A percentile compares a stretch with the other conserved stretches of the same genome.
Conservation (phyloP, 1,139 yeast genomes). For the Trichomonascaceae sp. region DNA sequence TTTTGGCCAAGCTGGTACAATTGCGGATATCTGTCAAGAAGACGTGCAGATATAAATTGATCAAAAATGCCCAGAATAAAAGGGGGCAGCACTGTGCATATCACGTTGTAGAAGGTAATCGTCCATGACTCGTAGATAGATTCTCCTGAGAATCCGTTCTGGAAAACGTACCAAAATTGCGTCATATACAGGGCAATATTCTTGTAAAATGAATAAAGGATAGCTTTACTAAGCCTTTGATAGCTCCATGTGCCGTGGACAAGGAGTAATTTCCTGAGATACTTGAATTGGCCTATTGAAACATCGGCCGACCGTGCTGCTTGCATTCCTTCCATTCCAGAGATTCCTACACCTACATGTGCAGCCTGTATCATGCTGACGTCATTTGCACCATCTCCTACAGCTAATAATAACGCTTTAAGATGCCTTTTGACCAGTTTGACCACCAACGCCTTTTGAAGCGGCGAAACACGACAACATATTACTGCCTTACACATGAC, state of each 20-base stretch:
- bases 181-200: constrained; percentile 94
- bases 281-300: constrained; percentile 93
- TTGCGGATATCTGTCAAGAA: constrained; percentile 88
- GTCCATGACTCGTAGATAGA: constrained; percentile 98
- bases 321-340: constrained; percentile 99
- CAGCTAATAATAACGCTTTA: constrained; percentile 74
- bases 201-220: constrained; percentile 90
- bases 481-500: constrained; percentile 88
- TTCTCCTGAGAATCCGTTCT: constrained; percentile 91
- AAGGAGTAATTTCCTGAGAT: constrained; percentile 67
- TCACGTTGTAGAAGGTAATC: constrained; percentile 89
- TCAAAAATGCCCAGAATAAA: constrained; percentile 95
- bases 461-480: constrained; percentile 96
- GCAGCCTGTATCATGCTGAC: constrained; percentile 99
- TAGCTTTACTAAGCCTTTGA: constrained; percentile 87
- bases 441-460: constrained; percentile 94
- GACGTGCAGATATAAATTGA: constrained; percentile 87
- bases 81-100: constrained; percentile 93
- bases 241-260: constrained; percentile 99
- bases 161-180: constrained; percentile 95
- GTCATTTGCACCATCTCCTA: constrained; percentile 99
- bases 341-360: constrained; percentile 96
- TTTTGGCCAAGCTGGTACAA: constrained; percentile 85
- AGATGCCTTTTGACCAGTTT: constrained; percentile 75
- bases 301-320: constrained; percentile 98